phyloP scores from a whole-genome alignment of 2,329 filamentous ascomycete genomes.

The Paramyrothecium roridum region DNA sequence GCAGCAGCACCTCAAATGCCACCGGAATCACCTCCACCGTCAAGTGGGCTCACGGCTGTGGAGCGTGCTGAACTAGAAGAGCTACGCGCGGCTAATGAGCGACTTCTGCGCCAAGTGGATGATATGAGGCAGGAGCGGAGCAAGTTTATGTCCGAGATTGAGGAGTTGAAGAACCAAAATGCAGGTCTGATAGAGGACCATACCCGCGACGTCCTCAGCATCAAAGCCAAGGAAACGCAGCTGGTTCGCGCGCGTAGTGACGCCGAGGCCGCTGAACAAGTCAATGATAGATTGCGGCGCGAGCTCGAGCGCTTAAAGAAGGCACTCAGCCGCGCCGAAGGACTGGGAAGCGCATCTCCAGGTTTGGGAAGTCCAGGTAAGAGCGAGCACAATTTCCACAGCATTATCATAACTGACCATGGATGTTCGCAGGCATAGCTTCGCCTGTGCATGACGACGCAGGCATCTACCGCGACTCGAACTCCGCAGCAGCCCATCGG shows the following conservation, averaged over 20 bases:
- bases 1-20: conserved; percentile 46
- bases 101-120: conserved; percentile 70
- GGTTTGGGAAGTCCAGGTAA: conserved; percentile 35
- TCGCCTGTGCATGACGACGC: conserved; percentile 57
- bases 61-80: conserved; percentile 93
- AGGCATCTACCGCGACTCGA: conserved; percentile 56
- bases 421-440: conserved; percentile 29
- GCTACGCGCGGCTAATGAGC: conserved; percentile 78
- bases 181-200: conserved; percentile 96
- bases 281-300: conserved; percentile 76
- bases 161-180: conserved; percentile 95
- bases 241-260: conserved; percentile 89
- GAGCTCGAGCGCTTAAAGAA: conserved; percentile 94
- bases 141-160: conserved; percentile 80
- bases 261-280: conserved; percentile 82
- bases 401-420: conserved; percentile 7
- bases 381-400: background rate
- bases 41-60: conserved; percentile 68
- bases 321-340: conserved; percentile 65
- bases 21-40: conserved; percentile 54
- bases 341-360: conserved; percentile 33
- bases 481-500: conserved; percentile 32
- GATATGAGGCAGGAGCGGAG: conserved; percentile 79
- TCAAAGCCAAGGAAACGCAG: conserved; percentile 98
- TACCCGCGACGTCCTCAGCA: conserved; percentile 88